Percentiles rank a stretch among this genome's conserved stretches.
Evolutionary conservation across 2,329 filamentous ascomycete species (phyloP).

Genomic region (Laburnicola sp.): DNA sequence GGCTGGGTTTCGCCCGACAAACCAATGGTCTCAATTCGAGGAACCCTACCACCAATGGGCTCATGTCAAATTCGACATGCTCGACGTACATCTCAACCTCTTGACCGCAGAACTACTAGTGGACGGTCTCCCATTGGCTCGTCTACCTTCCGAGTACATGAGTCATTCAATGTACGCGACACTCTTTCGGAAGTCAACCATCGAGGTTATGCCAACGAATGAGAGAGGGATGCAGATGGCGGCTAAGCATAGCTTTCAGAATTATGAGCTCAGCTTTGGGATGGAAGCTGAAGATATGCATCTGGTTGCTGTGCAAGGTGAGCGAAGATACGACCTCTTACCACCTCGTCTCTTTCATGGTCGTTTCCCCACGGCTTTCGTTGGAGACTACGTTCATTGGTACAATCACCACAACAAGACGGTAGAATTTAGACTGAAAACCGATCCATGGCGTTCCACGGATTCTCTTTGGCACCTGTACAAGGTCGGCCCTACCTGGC

Average conservation of each 20-base stretch:
- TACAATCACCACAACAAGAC: conserved; percentile 14
- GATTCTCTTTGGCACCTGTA: conserved; percentile 20
- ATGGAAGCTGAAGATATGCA: conserved; percentile 26
- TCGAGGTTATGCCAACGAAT: conserved; percentile 52
- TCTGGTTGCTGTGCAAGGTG: conserved; percentile 19
- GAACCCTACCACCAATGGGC: not conserved
- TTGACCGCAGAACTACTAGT: conserved; percentile 56
- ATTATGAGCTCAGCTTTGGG: conserved; percentile 44
- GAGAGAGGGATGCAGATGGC: conserved; percentile 49
- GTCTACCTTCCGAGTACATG: conserved; percentile 52
- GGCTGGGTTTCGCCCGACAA: not conserved
- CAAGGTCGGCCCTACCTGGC: conserved; percentile 18
- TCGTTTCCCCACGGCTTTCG: conserved; percentile 38
- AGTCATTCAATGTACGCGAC: conserved; percentile 42
- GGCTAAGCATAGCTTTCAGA: conserved; percentile 27
- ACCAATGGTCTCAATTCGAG: not conserved
- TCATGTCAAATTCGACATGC: not conserved
- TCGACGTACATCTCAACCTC: conserved; percentile 52
- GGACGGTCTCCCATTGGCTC: conserved; percentile 52
- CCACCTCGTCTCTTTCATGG: conserved; percentile 33
- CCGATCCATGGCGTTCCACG: conserved; percentile 14
- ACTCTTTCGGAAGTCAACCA: conserved; percentile 48
- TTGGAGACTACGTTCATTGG: conserved; percentile 31
- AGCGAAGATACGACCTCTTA: conserved; percentile 33
- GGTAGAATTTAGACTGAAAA: conserved; percentile 10